Evolutionary conservation across 108 stramenopile species (phyloP).

Genomic region (Cyclotella cryptica): DNA sequence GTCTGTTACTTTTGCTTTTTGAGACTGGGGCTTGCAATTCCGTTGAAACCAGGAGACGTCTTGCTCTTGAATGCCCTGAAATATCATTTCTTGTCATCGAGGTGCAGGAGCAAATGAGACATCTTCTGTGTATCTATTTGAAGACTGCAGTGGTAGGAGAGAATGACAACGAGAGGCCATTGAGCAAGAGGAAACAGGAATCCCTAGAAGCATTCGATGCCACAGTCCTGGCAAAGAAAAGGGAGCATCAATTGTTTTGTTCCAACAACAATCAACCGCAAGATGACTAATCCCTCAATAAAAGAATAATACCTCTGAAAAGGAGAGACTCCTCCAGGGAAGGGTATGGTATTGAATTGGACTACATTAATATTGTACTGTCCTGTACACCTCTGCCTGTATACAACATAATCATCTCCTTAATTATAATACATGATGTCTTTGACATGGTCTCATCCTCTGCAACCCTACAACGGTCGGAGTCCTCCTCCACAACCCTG

Average conservation of each 20-base stretch:
- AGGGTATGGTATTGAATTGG: too few species aligned
- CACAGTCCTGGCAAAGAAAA: not conserved
- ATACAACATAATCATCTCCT: too few species aligned
- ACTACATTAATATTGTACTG: too few species aligned
- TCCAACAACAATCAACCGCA: too few species aligned
- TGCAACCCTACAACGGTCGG: too few species aligned
- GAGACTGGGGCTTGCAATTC: constrained; percentile 4
- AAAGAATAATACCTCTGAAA: too few species aligned
- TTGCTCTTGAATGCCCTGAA: not conserved
- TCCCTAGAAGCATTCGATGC: not conserved
- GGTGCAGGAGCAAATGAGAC: not conserved
- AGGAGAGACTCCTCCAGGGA: too few species aligned
- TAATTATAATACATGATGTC: too few species aligned
- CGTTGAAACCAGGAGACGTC: constrained; percentile 3
- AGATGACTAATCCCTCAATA: too few species aligned
- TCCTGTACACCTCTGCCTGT: too few species aligned
- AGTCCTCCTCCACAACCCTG: too few species aligned
- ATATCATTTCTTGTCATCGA: constrained; percentile 4
- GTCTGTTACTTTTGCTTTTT: constrained; percentile 1
- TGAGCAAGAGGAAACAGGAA: not conserved
- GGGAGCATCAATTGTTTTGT: not conserved
- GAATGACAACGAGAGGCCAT: not conserved
- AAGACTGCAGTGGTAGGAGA: constrained; percentile 4
- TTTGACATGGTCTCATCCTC: too few species aligned
- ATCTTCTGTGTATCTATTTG: constrained; percentile 2